Evolutionary conservation across 176 grass and related monocot species (phyloP), one percentile per base, ranked within the genome.

Genomic region (Areca catechu): DNA sequence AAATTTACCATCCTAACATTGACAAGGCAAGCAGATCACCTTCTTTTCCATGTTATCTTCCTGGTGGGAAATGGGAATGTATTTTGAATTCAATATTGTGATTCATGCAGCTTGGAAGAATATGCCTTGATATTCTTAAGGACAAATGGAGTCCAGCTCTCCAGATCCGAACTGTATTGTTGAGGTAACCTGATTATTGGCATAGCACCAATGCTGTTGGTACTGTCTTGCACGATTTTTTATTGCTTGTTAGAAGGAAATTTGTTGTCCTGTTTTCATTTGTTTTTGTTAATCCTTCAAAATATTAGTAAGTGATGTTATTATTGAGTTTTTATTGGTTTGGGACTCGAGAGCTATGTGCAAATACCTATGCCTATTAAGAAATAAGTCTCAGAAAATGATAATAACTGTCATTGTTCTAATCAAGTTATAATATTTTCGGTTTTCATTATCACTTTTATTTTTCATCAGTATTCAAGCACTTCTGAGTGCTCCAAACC

Each of bases 1-100:
- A 25, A n/a, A n/a, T n/a, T 72, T 97, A 97, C 49, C 86, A 97
- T 72, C 92, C 92, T 20, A 97, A 97, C 66, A 97, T 97, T 80
- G 92, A 97, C 80, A 97, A 97, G 92, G 92, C 85, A 65, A 49
- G 66, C 51, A 66, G 20, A 49, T 53, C 57, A 52, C 71, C 69
- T 24, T 27, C 51, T 57, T 19, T 65, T 24, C 15, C 4, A 10
- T 56, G 27, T 19, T 21, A 19, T 74, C 28, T 50, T 68, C 72
- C 58, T 57, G 12, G 22, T 49, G n/a, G 22, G 20, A 5, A 20
- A 19, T 49, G n/a, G 22, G n/a, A 5, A 20, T 25, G 77, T 66
- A 54, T 65, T 15, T 64, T 79, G 60, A 56, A 72, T 72, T 18
- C 23, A 72, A 71, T 60, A 49, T 52, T 27, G 51, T 61, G 22